Percentiles rank a stretch among this genome's conserved stretches.
phyloP scores from a whole-genome alignment of 192 early-diverging fungal species.

The Backusella circina region DNA sequence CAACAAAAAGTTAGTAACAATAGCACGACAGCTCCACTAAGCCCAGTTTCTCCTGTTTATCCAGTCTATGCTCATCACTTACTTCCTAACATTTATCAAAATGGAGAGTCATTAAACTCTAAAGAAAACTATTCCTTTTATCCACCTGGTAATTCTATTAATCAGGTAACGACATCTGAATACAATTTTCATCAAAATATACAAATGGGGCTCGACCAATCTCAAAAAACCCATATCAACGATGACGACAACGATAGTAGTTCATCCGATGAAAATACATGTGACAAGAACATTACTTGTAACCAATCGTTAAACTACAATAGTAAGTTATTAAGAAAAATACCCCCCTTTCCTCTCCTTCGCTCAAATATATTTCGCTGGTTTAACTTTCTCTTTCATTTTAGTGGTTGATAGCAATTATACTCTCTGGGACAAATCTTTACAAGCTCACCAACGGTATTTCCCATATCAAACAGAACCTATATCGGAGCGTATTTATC shows the following conservation, averaged over 20 bases:
- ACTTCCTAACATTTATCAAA: not conserved
- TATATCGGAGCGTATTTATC: not conserved
- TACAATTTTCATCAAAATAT: not conserved
- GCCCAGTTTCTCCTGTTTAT: not conserved
- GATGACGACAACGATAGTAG: slow-evolving; percentile 1
- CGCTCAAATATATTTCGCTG: not conserved
- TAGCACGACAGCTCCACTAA: not conserved
- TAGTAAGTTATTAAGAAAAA: not conserved
- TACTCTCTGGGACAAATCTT: not conserved
- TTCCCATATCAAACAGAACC: not conserved
- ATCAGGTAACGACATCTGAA: not conserved
- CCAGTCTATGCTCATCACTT: not conserved
- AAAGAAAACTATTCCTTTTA: not conserved
- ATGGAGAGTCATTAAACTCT: not conserved
- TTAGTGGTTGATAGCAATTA: not conserved
- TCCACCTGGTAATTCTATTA: not conserved
- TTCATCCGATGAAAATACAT: not conserved
- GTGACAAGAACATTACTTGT: not conserved
- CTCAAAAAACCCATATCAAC: not conserved
- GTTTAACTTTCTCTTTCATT: not conserved
- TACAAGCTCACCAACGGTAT: not conserved
- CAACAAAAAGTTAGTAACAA: not conserved
- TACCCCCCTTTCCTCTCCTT: not conserved
- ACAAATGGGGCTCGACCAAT: not conserved
- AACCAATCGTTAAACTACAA: not conserved